Base-by-base conservation (phyloP, 1,284 basidiomycete genomes). In the Ganoderma lingzhi region DNA sequence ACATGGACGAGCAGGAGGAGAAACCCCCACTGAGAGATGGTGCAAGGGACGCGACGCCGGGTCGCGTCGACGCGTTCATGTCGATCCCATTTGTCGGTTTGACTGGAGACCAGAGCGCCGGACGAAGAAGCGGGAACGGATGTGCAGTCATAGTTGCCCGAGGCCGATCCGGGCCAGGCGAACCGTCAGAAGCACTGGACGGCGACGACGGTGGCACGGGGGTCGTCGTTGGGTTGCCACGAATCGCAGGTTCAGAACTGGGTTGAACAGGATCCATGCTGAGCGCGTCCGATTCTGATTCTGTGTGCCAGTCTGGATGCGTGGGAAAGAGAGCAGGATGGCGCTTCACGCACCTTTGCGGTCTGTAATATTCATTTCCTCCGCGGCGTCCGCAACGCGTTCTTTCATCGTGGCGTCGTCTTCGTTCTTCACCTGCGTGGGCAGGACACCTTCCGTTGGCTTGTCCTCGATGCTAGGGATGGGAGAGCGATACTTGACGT, bases 21-120 rank as follows among this genome's bases (percentile, higher is more conserved):
- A 28, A 17, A n/a, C 19, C 45, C 30, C 32, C 10, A 4, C 12
- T 37, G 6, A 60, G 59, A 19, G 56, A 30, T 8, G 39, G 48
- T 4, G 17, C 44, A 23, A 23, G 44, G 35, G 15, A 39, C 9
- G 10, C 4, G 14, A n/a, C 23, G 17, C 48, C 14, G 10, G 48
- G 10, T 19, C 23, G 48, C 19, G 19, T 1, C n/a, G 48, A 12
- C 12, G 48, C 23, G 12, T 51, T 12, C 48, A 51, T 51, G 5
- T 12, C 48, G 48, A 28, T 12, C 10, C 23, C 23, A 9, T 14
- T 51, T 8, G 14, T 41, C 48, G 30, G 6, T 15, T 14, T 60
- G 28, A 62, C 37, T 5, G 69, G 69, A 10, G 69, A 67, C 71
- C 71, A 72, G 10, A 66, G 17, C 2, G 71, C 71, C 0, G 71